Conservation (phyloP, 352 stramenopile species). For the Phytophthora parvispora region DNA sequence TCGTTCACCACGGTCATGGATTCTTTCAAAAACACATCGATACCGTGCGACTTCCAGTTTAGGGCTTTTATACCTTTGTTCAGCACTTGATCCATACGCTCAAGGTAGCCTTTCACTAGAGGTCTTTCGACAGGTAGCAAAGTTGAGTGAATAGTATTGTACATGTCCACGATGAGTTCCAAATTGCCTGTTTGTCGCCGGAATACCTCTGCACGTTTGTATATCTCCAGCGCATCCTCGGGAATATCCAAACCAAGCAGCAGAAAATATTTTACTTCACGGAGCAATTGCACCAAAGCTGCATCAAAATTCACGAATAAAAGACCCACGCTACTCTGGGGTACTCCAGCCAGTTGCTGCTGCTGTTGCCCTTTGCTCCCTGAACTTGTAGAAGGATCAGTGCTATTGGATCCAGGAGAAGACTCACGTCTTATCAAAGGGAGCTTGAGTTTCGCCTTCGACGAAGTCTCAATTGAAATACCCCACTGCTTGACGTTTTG, state of each 20-base stretch:
- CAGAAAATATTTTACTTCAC: slow-evolving; percentile 96
- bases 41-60: slow-evolving; percentile 96
- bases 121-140: slow-evolving; percentile 92
- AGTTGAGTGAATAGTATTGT: slow-evolving; percentile 92
- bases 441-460: slow-evolving; percentile 90
- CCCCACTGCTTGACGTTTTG: slow-evolving; percentile 88
- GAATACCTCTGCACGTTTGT: slow-evolving; percentile 94
- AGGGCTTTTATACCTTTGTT: slow-evolving; percentile 91
- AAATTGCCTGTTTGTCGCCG: slow-evolving; percentile 92
- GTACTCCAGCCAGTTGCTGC: slow-evolving; percentile 19
- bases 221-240: slow-evolving; percentile 92
- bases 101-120: slow-evolving; percentile 89
- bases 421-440: slow-evolving; percentile 80
- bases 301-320: slow-evolving; percentile 94
- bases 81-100: slow-evolving; percentile 92
- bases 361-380: slow-evolving; percentile 13
- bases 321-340: slow-evolving; percentile 17
- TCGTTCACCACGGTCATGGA: slow-evolving; percentile 92
- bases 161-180: slow-evolving; percentile 95
- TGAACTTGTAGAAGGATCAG: slow-evolving; percentile 5
- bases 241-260: slow-evolving; percentile 92
- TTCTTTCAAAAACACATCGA: slow-evolving; percentile 94
- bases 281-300: slow-evolving; percentile 90
- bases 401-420: slow-evolving; percentile 11
- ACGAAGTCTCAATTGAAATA: slow-evolving; percentile 82